These are phyloP conservation scores for Stromatinia cepivora DNA, from an alignment of 2,329 filamentous ascomycete genomes.

Conservation along the genomic window DNA sequence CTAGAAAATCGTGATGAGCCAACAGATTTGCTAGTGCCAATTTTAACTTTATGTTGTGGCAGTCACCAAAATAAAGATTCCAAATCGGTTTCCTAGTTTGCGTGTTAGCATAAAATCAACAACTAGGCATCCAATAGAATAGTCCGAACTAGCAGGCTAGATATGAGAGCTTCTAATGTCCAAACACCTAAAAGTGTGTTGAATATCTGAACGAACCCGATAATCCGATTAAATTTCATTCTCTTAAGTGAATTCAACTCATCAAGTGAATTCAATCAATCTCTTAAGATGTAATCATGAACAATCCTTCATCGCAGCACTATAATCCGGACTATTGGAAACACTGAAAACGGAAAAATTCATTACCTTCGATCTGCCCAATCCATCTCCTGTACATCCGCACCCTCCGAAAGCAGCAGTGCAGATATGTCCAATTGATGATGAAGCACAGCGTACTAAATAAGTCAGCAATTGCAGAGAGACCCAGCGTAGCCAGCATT, in stretches of 20 bases:
- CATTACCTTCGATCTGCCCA: not conserved
- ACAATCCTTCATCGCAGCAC: not conserved
- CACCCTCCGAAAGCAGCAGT: not conserved
- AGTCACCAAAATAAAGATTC: not conserved
- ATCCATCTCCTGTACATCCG: not conserved
- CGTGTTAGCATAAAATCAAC: not conserved
- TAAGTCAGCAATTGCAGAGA: not conserved
- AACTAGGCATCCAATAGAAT: too few relatives aligned
- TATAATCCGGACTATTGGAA: not conserved
- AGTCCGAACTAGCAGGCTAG: too few relatives aligned
- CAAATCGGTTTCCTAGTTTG: not conserved
- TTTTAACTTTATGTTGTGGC: not conserved
- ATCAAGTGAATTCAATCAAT: not conserved
- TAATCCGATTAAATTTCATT: too few relatives aligned
- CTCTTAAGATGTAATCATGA: not conserved
- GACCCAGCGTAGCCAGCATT: not conserved
- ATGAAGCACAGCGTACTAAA: not conserved
- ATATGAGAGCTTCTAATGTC: too few relatives aligned
- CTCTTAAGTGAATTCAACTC: too few relatives aligned
- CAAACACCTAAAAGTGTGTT: not conserved
- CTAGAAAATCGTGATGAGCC: not conserved
- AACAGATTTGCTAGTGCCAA: not conserved
- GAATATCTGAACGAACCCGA: not conserved
- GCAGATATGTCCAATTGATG: not conserved
- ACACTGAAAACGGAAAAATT: not conserved